phyloP scores from a whole-genome alignment of 1,284 basidiomycete species.

The Neonothopanus nambi region DNA sequence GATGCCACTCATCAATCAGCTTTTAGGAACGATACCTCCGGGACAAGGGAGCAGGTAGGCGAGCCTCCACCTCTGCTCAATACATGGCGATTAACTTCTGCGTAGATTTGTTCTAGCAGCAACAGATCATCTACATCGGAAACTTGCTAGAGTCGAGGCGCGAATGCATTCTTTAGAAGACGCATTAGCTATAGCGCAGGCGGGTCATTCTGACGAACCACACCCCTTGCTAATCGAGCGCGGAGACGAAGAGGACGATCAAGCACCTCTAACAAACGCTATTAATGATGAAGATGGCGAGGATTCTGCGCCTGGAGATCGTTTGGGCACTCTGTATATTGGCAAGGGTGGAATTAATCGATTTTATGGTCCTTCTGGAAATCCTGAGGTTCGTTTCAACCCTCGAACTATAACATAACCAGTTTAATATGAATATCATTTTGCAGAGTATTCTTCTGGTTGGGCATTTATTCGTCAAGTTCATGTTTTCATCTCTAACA shows the following conservation, averaged over 20 bases:
- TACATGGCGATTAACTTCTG: background rate
- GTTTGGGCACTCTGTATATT: conserved; percentile 37
- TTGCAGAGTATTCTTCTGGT: conserved; percentile 44
- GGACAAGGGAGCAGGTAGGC: conserved; percentile 48
- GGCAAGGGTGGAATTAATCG: conserved; percentile 36
- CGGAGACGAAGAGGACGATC: conserved; percentile 27
- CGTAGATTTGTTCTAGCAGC: conserved; percentile 49
- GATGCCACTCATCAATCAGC: background rate
- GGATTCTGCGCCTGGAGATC: conserved; percentile 24
- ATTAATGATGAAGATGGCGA: conserved; percentile 21
- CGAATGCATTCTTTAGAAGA: conserved; percentile 51
- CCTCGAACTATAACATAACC: background rate
- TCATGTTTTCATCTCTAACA: background rate
- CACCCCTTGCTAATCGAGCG: conserved; percentile 37
- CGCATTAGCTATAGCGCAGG: conserved; percentile 46
- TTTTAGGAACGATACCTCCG: conserved; percentile 47
- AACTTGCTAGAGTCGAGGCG: conserved; percentile 43
- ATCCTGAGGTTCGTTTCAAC: conserved; percentile 35
- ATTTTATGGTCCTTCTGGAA: conserved; percentile 46
- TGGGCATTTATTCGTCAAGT: conserved; percentile 18
- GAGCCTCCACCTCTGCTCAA: background rate
- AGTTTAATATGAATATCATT: conserved; percentile 7
- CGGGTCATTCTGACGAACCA: conserved; percentile 31
- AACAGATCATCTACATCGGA: conserved; percentile 46
- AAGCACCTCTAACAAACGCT: conserved; percentile 30